phyloP scores from a whole-genome alignment of 371 early-diverging fungal species.

The Rhizopus stolonifer region DNA sequence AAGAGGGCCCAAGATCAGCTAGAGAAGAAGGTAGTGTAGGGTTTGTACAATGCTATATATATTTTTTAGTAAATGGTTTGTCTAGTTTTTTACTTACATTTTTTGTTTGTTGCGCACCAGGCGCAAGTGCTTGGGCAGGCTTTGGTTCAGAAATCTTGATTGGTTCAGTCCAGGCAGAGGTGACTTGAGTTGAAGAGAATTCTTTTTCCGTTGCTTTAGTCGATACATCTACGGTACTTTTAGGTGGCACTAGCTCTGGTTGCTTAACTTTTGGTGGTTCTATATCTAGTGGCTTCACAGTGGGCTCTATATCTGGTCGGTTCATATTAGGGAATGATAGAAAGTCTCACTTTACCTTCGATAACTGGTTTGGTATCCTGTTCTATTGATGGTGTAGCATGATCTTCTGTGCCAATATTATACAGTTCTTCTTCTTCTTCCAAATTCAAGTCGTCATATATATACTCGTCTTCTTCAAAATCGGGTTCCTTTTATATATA shows the following conservation, averaged over 20 bases:
- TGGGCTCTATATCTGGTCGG: too few species aligned
- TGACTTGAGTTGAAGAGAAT: background rate
- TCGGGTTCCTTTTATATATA: slow-evolving; percentile 62
- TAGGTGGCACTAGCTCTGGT: background rate
- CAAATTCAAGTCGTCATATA: slow-evolving; percentile 93
- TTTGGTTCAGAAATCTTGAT: slow-evolving; percentile 27
- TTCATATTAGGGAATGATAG: too few species aligned
- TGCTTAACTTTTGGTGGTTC: slow-evolving; percentile 1
- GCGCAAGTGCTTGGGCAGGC: slow-evolving; percentile 18
- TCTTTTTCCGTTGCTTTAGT: background rate
- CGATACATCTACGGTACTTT: background rate
- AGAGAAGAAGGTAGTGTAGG: slow-evolving; percentile 63
- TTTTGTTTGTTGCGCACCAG: slow-evolving; percentile 38
- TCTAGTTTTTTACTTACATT: slow-evolving; percentile 29
- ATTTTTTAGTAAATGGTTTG: too few species aligned
- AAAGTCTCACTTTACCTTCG: too few species aligned
- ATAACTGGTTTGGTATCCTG: background rate
- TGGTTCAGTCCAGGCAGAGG: slow-evolving; percentile 28
- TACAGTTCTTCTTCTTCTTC: slow-evolving; percentile 87
- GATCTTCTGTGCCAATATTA: slow-evolving; percentile 61
- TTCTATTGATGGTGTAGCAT: slow-evolving; percentile 1
- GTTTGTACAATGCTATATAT: background rate
- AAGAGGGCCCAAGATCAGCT: slow-evolving; percentile 77
- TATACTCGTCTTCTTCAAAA: slow-evolving; percentile 88
- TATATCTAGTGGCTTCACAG: background rate